Evolutionary conservation across 2,329 filamentous ascomycete genomes (phyloP).

Genomic region (Xylariaceae sp.): DNA sequence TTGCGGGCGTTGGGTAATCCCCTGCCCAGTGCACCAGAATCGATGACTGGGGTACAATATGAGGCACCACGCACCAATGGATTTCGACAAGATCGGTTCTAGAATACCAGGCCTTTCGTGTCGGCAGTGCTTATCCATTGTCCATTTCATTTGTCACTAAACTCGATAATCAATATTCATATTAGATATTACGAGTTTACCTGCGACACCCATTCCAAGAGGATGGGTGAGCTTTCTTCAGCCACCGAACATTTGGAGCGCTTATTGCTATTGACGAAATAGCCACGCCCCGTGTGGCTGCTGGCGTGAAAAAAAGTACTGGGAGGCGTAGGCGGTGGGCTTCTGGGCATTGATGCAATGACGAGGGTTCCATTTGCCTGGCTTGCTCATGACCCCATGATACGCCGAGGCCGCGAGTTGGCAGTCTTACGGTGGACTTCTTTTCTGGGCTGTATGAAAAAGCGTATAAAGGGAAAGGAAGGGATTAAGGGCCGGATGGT

Average conservation of each 20-base stretch:
- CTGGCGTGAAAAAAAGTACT: conserved; percentile 11
- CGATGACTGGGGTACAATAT: conserved; percentile 63
- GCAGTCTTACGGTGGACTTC: conserved; percentile 2
- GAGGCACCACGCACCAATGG: conserved; percentile 45
- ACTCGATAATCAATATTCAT: conserved; percentile 12
- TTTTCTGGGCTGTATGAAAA: conserved; percentile 15
- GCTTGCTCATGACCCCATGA: background rate
- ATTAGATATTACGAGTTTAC: conserved; percentile 14
- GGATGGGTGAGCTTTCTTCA: background rate
- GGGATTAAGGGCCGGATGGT: conserved; percentile 3
- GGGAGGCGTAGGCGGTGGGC: conserved; percentile 5
- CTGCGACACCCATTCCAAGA: conserved; percentile 14
- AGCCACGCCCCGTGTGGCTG: conserved; percentile 1
- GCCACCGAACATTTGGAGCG: background rate
- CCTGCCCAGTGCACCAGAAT: conserved; percentile 45
- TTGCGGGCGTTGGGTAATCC: conserved; percentile 46
- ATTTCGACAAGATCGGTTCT: conserved; percentile 38
- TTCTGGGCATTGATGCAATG: conserved; percentile 14
- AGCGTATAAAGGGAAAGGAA: conserved; percentile 20
- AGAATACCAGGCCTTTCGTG: background rate
- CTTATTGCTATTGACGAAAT: conserved; percentile 2
- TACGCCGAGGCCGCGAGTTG: background rate
- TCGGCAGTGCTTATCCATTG: conserved; percentile 8
- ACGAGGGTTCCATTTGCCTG: conserved; percentile 6
- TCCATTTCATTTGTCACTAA: conserved; percentile 16